phyloP scores from a whole-genome alignment of 2,329 filamentous ascomycete species.

The Sclerotinia spermophila region DNA sequence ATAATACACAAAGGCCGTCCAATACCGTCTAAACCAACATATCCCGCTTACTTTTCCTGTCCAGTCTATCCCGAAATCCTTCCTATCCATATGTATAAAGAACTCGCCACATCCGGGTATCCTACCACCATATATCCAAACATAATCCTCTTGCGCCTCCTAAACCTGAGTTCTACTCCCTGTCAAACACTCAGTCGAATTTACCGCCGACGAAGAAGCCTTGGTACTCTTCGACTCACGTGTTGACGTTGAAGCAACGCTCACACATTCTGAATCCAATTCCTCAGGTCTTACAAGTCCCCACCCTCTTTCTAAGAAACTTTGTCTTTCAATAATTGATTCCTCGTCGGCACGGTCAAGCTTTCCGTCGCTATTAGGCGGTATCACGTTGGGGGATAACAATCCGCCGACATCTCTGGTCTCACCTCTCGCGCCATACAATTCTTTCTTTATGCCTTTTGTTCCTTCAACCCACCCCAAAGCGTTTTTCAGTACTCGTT shows the following conservation, averaged over 20 bases:
- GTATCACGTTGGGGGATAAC: neutral
- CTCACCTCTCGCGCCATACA: conserved; percentile 11
- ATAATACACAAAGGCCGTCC: neutral
- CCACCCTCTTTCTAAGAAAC: conserved; percentile 15
- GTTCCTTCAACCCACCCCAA: conserved; percentile 26
- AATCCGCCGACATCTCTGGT: conserved; percentile 16
- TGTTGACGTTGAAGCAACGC: neutral
- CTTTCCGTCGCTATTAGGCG: neutral
- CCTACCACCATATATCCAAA: neutral
- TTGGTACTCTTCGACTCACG: neutral
- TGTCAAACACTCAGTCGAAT: neutral
- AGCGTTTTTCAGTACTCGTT: conserved; percentile 28
- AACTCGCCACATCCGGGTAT: neutral
- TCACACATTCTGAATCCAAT: conserved; percentile 18
- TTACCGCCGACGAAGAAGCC: neutral
- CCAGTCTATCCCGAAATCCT: neutral
- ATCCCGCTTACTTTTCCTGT: neutral
- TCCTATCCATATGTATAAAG: neutral
- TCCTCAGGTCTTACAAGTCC: conserved; percentile 4
- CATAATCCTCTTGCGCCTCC: neutral
- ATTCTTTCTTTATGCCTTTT: conserved; percentile 14
- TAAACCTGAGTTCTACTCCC: neutral
- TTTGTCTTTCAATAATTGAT: conserved; percentile 14
- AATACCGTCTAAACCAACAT: neutral
- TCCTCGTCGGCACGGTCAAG: neutral